Base-by-base conservation (phyloP, 2,329 filamentous ascomycete species). In the Penicillium sclerotigenum region DNA sequence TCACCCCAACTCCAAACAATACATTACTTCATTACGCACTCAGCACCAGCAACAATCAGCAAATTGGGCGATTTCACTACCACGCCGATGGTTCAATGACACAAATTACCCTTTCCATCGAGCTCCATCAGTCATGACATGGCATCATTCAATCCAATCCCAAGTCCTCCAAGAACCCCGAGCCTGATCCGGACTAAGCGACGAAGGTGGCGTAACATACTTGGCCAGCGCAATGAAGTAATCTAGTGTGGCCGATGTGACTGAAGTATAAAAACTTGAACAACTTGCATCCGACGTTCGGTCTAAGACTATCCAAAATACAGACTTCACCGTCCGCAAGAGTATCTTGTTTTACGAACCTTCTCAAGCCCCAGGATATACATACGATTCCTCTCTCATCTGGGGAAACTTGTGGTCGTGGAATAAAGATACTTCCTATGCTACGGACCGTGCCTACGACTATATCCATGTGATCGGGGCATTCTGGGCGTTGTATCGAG, bases 401-500 rank as follows among this genome's bases (percentile, higher is more conserved):
- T 47, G 33, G 46, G 31, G 16, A 2, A 37, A 20, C 31, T 47
- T 16, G 46, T 47, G 46, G 46, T 36, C 46, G 6, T 47, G 33
- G 46, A 36, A 47, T 37, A 47, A 47, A 16, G 31, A 47, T 47
- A 22, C 16, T 5, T 47, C 83, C 0, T 79, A 79, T 56, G 70
- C 70, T 0, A 74, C 78, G 0, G 76, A 80, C 20, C 75, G 83
- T 2, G 81, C 82, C 0, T 86, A 86, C 59, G 77, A 86, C 60
- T 86, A 86, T 58, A 79, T 85, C 2, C 82, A 85, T 58, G 79
- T 83, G 0, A 71, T 78, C 0, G 81, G 79, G 0, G 73, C 79
- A 0, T 85, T 85, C 63, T 86, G 82, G 82, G 73, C 80, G 0
- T 64, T 86, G 42, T 86, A 86, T 58, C 78, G 81, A 2, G 79